Percentiles rank a stretch among this genome's conserved stretches.
Conservation (phyloP, 495 filamentous ascomycete species). For the Hyphodiscus hymeniophilus region DNA sequence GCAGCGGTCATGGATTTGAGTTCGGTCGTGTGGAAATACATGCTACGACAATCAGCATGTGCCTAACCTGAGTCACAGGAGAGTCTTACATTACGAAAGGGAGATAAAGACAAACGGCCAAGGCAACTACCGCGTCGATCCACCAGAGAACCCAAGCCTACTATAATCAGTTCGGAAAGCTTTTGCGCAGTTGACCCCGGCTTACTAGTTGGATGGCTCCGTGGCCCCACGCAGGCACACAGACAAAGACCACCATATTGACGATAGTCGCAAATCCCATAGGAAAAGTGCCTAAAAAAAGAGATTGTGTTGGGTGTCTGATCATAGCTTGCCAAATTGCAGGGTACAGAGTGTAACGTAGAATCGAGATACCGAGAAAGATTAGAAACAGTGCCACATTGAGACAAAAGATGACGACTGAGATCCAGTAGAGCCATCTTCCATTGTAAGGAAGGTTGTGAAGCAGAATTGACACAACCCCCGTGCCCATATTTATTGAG, state of each 20-base stretch:
- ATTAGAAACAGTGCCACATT: slow-evolving; percentile 43
- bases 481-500: slow-evolving; percentile 55
- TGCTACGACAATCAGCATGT: no score
- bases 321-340: slow-evolving; percentile 47
- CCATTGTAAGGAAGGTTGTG: slow-evolving; percentile 48
- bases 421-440: slow-evolving; percentile 41
- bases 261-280: slow-evolving; percentile 55
- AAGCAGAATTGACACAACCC: slow-evolving; percentile 50
- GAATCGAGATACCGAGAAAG: slow-evolving; percentile 34
- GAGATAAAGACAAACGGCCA: slow-evolving; percentile 39
- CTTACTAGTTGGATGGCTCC: no score
- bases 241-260: slow-evolving; percentile 45
- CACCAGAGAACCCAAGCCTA: slow-evolving; percentile 52
- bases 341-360: slow-evolving; percentile 50
- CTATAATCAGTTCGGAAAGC: no score
- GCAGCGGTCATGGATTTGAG: slow-evolving; percentile 41
- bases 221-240: slow-evolving; percentile 44
- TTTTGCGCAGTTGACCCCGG: no score
- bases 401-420: slow-evolving; percentile 42
- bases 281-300: slow-evolving; percentile 53
- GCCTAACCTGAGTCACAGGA: no score
- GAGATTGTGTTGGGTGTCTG: slow-evolving; percentile 44
- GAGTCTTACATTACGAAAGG: slow-evolving; percentile 45
- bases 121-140: slow-evolving; percentile 41
- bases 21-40: slow-evolving; percentile 11